These are phyloP conservation scores for Myrica gale DNA, from an alignment of 306 rosid genomes.

Conservation along the genomic window DNA sequence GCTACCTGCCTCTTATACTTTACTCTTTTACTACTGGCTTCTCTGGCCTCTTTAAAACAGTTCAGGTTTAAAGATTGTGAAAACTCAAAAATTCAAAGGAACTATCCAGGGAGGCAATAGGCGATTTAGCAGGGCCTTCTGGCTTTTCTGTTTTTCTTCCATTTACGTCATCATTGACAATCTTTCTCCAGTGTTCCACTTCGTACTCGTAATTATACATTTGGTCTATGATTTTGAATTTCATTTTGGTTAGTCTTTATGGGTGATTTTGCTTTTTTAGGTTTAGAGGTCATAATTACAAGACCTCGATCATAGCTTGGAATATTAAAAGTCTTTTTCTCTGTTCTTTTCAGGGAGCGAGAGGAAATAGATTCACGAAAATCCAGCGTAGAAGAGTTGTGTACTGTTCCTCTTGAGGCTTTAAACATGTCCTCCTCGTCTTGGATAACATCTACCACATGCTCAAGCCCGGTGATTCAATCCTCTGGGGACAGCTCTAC, in stretches of 20 bases:
- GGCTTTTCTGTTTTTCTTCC: neutral
- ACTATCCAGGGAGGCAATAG: neutral
- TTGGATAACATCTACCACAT: slow-evolving; percentile 60
- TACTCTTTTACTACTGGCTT: neutral
- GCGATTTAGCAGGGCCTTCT: neutral
- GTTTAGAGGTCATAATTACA: neutral
- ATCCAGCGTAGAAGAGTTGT: neutral
- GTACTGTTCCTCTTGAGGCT: neutral
- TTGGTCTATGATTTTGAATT: neutral
- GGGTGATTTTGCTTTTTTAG: neutral
- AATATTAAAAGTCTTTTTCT: neutral
- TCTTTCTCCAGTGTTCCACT: neutral
- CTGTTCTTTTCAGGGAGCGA: slow-evolving; percentile 12
- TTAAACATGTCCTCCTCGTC: slow-evolving; percentile 42
- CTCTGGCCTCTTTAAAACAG: neutral
- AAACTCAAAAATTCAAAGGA: neutral
- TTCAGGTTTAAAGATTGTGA: neutral
- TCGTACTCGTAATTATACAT: neutral
- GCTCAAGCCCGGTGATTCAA: slow-evolving; percentile 44
- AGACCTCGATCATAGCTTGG: neutral
- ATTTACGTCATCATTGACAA: neutral
- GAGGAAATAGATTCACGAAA: slow-evolving; percentile 5
- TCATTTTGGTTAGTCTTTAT: neutral
- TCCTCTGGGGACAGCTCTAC: slow-evolving; percentile 35
- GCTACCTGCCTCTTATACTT: neutral